Evolutionary conservation across 2,329 filamentous ascomycete genomes (phyloP).

Genomic region (Orbilia oligospora): DNA sequence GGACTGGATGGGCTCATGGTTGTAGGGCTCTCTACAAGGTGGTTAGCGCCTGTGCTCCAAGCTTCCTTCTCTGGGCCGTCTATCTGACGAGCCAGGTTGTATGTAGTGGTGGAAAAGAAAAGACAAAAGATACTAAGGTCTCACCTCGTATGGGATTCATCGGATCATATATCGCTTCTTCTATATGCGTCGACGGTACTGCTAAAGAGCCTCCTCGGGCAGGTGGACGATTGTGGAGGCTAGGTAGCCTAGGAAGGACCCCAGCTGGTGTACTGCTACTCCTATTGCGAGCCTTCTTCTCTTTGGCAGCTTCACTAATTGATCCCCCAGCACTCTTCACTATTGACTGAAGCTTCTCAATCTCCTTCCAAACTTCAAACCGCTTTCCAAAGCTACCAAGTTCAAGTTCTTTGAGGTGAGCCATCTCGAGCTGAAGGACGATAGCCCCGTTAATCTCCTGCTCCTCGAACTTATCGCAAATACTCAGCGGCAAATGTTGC

Average conservation of each 20-base stretch:
- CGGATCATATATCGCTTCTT: constrained; percentile 47
- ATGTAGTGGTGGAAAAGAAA: neutral
- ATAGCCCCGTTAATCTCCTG: constrained; percentile 97
- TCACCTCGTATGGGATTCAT: constrained; percentile 55
- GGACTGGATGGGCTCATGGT: constrained; percentile 35
- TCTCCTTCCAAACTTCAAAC: constrained; percentile 65
- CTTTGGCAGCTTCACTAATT: constrained; percentile 8
- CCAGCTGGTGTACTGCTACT: constrained; percentile 63
- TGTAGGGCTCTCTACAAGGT: constrained; percentile 40
- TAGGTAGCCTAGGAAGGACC: constrained; percentile 63
- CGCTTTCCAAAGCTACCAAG: constrained; percentile 64
- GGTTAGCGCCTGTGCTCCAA: constrained; percentile 24
- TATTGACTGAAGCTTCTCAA: constrained; percentile 63
- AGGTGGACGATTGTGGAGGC: constrained; percentile 62
- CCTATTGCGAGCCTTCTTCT: constrained; percentile 56
- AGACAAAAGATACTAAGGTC: neutral
- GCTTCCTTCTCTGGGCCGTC: neutral
- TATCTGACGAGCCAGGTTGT: neutral
- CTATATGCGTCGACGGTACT: constrained; percentile 29
- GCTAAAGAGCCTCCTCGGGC: constrained; percentile 60
- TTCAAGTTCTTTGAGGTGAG: constrained; percentile 64
- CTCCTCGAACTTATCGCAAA: constrained; percentile 94
- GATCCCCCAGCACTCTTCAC: constrained; percentile 42
- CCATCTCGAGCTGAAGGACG: constrained; percentile 71
- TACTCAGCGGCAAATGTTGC: constrained; percentile 84